Base-by-base conservation (phyloP, 1,284 basidiomycete species). In the Xerocomus amazonicus region DNA sequence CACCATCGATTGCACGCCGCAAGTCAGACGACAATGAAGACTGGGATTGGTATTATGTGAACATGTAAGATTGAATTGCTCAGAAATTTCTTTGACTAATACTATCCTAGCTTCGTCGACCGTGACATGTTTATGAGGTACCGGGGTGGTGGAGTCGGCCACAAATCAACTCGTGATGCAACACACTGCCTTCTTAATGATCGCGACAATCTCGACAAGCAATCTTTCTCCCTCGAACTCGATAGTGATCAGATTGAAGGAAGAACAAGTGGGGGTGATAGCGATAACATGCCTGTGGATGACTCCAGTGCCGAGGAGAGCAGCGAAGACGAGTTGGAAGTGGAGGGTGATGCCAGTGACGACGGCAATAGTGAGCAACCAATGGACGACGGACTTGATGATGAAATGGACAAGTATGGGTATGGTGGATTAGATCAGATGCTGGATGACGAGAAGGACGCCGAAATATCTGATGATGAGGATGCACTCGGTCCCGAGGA, bases 101-200 rank as follows among this genome's bases (percentile, higher is more conserved):
- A 72, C 8, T 31, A 31, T 12, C 8, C 29, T 31, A 31, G 70
- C 3, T 72, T 70, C 51, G 61, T 64, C 39, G 70, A 73, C 47
- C 52, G 61, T 4, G 69, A 73, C 40, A 67, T 70, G 63, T 56
- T 66, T 13, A 66, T 70, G 63, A 54, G 62, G 0, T 68, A 56
- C 43, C 40, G 36, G 4, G 65, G 64, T 5, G 53, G 62, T 23
- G 67, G 60, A 1, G 51, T 70, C n/a, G 66, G 68, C 0, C 69
- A 72, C 35, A 48, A 43, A 19, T 23, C 45, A 14, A 53, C 43
- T 4, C 31, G 27, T 0, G 40, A 54, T 6, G 47, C 39, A 14
- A 54, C 38, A 5, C 10, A 19, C 1, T 45, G 19, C 9, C 34
- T 54, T 9, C 34, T 52, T 8, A 26, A 49, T 13, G 47, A 54